Evolutionary conservation across 1,284 basidiomycete species (phyloP), one percentile per base, ranked within the genome.

Genomic region (Ceraceosorus bombacis): DNA sequence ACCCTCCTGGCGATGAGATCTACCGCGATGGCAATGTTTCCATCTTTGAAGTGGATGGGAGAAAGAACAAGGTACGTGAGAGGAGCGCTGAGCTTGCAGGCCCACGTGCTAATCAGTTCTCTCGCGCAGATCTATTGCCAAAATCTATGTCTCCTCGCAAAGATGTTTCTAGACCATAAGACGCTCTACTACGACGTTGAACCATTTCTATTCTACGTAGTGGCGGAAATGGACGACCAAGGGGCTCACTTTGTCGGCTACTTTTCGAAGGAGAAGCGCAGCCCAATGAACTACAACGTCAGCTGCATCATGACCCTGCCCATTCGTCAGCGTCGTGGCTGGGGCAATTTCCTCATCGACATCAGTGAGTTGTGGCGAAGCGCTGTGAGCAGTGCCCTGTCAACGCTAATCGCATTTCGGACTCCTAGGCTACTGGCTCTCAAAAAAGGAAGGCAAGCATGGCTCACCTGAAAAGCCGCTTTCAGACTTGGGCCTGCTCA

Each of bases 171-270:
- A 68, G 95, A 99, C 78, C 95, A 99, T 64, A 99, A 99, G 82
- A 98, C 95, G 38, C 82, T 99, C 68, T 98, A 98, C 81, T 99
- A 97, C 81, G 95, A 99, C 80, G 95, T 98, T 70, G 97, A 96
- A 63, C 95, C 95, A 4, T 99, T 99, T 82, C 84, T 99, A 82
- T 99, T 93, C 83, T 99, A 98, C 82, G 88, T 94, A 78, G 94
- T 98, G 92, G 74, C 87, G 58, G 85, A 88, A 74, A 85, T 91
- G 64, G 94, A 98, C 80, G 86, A 89, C 39, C 81, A 83, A 27
- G 95, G 95, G 15, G 91, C 89, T 76, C 95, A 98, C 78, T 81
- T 96, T 67, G 89, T 99, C 66, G 94, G 94, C 48, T 99, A 97
- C 81, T 99, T 99, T 79, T 96, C 92, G 41, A 98, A 98, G 77